These are phyloP conservation scores for Gonium pectorale DNA, from an alignment of 139 green algal genomes.

Conservation along the genomic window DNA sequence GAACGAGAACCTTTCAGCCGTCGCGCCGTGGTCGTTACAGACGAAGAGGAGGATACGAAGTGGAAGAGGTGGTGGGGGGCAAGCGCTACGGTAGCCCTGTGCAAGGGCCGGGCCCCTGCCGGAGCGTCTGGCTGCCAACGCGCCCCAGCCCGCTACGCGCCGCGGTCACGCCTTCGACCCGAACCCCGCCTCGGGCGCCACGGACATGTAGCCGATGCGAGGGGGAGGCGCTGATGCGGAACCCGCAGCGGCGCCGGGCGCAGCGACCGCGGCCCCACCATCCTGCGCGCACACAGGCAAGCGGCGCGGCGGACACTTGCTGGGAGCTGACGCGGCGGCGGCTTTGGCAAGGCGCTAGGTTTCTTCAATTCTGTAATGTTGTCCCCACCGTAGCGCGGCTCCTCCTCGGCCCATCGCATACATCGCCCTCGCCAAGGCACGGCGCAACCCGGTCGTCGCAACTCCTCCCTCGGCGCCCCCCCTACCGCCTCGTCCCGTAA, in stretches of 20 bases:
- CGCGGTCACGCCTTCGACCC: constrained; percentile 1
- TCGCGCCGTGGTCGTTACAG: too few relatives aligned
- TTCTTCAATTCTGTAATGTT: not conserved
- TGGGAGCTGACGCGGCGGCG: too few relatives aligned
- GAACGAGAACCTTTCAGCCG: too few relatives aligned
- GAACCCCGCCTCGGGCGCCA: constrained; percentile 35
- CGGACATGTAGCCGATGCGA: constrained; percentile 7
- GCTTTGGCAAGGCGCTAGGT: not conserved
- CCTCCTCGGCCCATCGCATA: not conserved
- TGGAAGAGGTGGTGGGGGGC: too few relatives aligned
- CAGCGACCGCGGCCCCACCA: too few relatives aligned
- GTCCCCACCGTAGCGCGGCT: not conserved
- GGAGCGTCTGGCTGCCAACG: too few relatives aligned
- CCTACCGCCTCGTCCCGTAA: not conserved
- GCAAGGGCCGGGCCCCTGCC: too few relatives aligned
- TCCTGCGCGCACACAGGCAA: not conserved
- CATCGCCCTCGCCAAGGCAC: too few relatives aligned
- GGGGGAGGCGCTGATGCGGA: not conserved
- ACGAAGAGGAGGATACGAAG: too few relatives aligned
- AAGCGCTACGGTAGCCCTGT: too few relatives aligned
- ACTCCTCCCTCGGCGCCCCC: not conserved
- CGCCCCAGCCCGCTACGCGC: too few relatives aligned
- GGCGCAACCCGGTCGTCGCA: too few relatives aligned
- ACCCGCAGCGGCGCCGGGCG: not conserved
- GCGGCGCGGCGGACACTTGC: not conserved